Conservation (phyloP, 768 basidiomycete species). For the Suillus cothurnatus region DNA sequence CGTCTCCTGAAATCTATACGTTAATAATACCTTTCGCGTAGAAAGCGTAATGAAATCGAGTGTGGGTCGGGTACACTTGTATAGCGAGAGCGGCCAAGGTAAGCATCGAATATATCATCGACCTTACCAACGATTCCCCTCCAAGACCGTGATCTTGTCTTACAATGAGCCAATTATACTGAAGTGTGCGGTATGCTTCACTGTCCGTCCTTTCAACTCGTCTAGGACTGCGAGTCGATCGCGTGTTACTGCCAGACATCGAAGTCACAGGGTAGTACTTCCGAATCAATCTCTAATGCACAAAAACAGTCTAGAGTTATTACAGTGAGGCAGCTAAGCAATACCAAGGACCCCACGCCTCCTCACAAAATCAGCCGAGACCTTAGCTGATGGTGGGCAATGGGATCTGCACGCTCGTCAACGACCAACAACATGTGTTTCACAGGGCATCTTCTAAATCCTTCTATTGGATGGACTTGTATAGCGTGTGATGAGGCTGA, state of each 20-base stretch:
- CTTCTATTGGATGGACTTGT: slow-evolving; percentile 61
- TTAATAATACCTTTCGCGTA: slow-evolving; percentile 31
- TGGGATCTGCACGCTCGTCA: slow-evolving; percentile 76
- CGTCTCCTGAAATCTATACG: background rate
- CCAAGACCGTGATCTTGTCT: slow-evolving; percentile 46
- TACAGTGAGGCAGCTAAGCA: slow-evolving; percentile 9
- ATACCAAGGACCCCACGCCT: slow-evolving; percentile 1
- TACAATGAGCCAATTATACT: slow-evolving; percentile 48
- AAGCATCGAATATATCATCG: slow-evolving; percentile 58
- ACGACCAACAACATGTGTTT: slow-evolving; percentile 52
- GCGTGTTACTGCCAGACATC: slow-evolving; percentile 3
- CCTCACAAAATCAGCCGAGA: background rate
- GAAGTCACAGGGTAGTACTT: slow-evolving; percentile 28
- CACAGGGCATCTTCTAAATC: slow-evolving; percentile 38
- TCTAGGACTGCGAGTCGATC: background rate
- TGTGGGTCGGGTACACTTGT: slow-evolving; percentile 67
- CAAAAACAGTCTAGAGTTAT: background rate
- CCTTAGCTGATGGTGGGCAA: slow-evolving; percentile 20
- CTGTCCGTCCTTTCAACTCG: slow-evolving; percentile 34
- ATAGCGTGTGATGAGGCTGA: slow-evolving; percentile 60
- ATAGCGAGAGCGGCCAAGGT: slow-evolving; percentile 65
- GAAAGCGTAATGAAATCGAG: slow-evolving; percentile 69
- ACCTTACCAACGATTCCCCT: slow-evolving; percentile 48
- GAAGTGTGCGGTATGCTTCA: slow-evolving; percentile 60
- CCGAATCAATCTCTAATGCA: background rate